Evolutionary conservation across 2,329 filamentous ascomycete genomes (phyloP), one percentile per base, ranked within the genome.

Genomic region (Penicillium capsulatum): DNA sequence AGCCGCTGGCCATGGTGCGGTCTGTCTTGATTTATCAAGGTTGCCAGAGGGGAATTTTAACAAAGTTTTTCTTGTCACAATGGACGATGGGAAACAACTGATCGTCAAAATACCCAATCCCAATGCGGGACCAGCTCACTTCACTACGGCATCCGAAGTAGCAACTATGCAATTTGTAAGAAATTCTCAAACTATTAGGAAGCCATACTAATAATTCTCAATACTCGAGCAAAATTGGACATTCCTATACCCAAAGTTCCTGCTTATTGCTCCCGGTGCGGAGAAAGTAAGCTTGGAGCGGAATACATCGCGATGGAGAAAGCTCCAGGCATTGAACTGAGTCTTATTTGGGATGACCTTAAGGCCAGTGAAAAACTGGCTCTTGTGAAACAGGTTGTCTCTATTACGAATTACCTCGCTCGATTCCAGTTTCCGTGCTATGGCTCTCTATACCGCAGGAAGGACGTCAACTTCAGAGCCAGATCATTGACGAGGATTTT

Each of bases 321-420:
- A 28, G 26, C 26, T n/a, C 26, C 26, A 7, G 26, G 26, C 5
- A 11, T 28, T 6, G 38, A 45, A 31, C 45, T 47, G 16, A 17
- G 34, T 15, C 31, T 17, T n/a, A 11, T 31, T 9, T 47, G 45
- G 38, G 44, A 44, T 16, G 16, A 10, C 5, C 31, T 50, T 7
- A 47, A 42, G 36, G 10, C 35, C 6, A 37, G 47, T 6, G 44
- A 50, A 11, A 47, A 50, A 33, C 30, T 50, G 2, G 22, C 34
- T 7, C 44, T 50, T 19, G 40, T 44, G 31, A 50, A 47, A 34
- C 44, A 50, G 17, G 22, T 42, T 27, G 44, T 30, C 16, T 13
- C 35, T 14, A 38, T 50, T 19, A 36, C 44, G 11, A 34, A 22
- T 24, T 44, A 16, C 7, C 37, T 47, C 31, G 17, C 44, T 35